Evolutionary conservation across 108 stramenopile genomes (phyloP), one percentile per base, ranked within the genome.

Genomic region (Cyclotella choctawhatcheeana): DNA sequence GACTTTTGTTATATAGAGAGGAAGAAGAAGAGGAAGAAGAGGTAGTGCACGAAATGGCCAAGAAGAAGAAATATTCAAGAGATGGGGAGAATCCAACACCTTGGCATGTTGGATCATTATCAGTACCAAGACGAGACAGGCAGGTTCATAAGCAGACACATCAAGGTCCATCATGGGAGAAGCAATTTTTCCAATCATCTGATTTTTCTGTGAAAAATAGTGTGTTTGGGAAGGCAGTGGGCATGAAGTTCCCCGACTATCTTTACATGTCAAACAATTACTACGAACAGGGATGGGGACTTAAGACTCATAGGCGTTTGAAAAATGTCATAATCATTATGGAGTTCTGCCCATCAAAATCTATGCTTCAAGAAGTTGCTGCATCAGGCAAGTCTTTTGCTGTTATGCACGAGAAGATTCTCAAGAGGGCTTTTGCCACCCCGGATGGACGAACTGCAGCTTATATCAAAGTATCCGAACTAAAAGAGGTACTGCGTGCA

Each of bases 311-410:
- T 82, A 86, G 98, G 4, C 93, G 99, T 24, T 72, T 99, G 56
- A 98, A 99, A 86, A 99, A 98, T 86, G 90, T 98, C 16, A 96
- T 99, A 45, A 90, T 98, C 6, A 84, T 97, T 14, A 86, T 99
- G 94, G 98, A 98, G 69, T 98, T 92, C 71, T 65, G 79, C 81
- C 71, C 91, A 82, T 64, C 89, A 71, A 89, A 86, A 71, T 70
- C 77, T 27, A 83, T 82, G 37, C 56, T 90, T 32, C 61, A 72
- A 53, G 90, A 93, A 65, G 81, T 93, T 68, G 85, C 91, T 24
- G 87, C 86, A 44, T 76, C 81, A 3, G 92, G 87, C 29, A 92
- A 90, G 73, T 77, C 86, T 8, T 87, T 99, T 68, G 88, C 90
- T 14, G 69, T 65, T 29, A 83, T 89, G 22, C 97, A 98, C 69